Evolutionary conservation across 164 flowering plant genomes (phyloP), one percentile per base, ranked within the genome.

Genomic region (Liriodendron chinense): DNA sequence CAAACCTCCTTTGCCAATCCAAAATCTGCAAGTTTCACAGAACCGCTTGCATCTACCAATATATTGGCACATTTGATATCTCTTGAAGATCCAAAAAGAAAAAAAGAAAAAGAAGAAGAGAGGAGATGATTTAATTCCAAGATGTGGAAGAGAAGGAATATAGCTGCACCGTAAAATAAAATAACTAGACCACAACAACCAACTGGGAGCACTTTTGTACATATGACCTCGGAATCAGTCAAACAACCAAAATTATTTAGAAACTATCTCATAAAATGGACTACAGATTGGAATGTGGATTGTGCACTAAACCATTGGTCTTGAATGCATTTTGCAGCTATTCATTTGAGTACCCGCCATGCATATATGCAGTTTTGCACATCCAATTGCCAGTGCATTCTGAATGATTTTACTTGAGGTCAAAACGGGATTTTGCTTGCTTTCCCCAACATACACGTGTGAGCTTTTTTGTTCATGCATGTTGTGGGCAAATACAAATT

Each of bases 1-100:
- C 8, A 68, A 65, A 96, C 99, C 98, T 77, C 64, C 61, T 96
- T 96, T 76, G 99, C 99, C 84, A 96, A 88, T 70, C 99, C 99
- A 86, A 96, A 96, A 87, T 96, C 99, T 65, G 98, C 93, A 79
- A 96, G 98, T 82, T 96, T 96, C 74, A 96, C 99, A 16, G 81
- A 85, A 50, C 98, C 99, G 84, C 67, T 85, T 26, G 92, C 87
- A 82, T 85, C 90, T 75, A 94, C 98, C 87, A 96, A 85, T 75
- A 96, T 94, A 81, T 96, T 96, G 16, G 98, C 99, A 84, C 99
- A 94, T 82, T 96, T 96, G 69, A 96, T 90, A 82, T 96, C 98
- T 87, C 99, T 67, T 96, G 74, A 9, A 82, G 72, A 10, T 71
- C 26, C 9, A 28, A 13, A 64, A 24, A 23, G 67, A 64, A 22